phyloP scores from a whole-genome alignment of 192 early-diverging fungal species.

The Umbelopsis vinacea region DNA sequence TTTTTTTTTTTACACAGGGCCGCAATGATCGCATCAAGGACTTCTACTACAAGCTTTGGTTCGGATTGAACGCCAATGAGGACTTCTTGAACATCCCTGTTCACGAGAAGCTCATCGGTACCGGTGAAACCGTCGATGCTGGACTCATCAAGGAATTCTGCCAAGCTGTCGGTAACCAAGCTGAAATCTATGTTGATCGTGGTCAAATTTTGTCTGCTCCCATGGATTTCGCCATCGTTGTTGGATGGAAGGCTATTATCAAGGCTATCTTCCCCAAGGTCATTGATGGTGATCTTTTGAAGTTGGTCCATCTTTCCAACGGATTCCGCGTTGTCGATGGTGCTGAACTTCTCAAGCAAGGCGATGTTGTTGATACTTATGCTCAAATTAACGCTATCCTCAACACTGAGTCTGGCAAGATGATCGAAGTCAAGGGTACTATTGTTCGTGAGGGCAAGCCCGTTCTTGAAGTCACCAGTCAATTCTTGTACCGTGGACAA shows the following conservation, averaged over 20 bases:
- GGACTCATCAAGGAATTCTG: conserved; percentile 75
- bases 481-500: conserved; percentile 92
- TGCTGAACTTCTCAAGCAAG: conserved; percentile 71
- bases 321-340: conserved; percentile 86
- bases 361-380: conserved; percentile 84
- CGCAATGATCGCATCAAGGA: conserved; percentile 83
- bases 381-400: conserved; percentile 85
- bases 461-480: conserved; percentile 84
- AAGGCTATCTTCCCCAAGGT: conserved; percentile 92
- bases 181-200: conserved; percentile 67
- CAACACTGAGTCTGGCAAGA: conserved; percentile 90
- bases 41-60: conserved; percentile 89
- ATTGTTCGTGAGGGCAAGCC: conserved; percentile 74
- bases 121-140: conserved; percentile 62
- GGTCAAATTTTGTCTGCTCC: conserved; percentile 76
- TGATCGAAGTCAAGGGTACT: conserved; percentile 85
- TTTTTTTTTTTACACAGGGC: conserved; percentile 44
- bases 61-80: conserved; percentile 54
- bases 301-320: conserved; percentile 92
- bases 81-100: conserved; percentile 61
- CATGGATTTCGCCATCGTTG: conserved; percentile 95
- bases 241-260: conserved; percentile 88
- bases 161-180: conserved; percentile 78
- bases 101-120: conserved; percentile 67
- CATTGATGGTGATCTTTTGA: conserved; percentile 92